phyloP scores from a whole-genome alignment of 352 stramenopile genomes.

The Globisporangium yorkense region DNA sequence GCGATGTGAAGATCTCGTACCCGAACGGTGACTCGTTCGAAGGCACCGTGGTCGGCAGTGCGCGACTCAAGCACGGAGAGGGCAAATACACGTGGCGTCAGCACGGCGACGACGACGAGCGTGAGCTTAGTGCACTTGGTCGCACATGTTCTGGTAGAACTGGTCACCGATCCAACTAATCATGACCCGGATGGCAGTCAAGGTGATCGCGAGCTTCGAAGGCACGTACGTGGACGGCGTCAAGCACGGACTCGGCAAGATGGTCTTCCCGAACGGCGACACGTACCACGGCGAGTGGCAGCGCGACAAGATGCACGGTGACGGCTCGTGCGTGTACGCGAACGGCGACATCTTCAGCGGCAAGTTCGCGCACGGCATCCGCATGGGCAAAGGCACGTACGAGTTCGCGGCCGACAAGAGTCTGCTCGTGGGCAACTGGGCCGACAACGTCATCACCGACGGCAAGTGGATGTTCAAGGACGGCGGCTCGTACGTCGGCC shows the following conservation, averaged over 20 bases:
- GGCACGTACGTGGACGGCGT: constrained; percentile 82
- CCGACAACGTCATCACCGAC: constrained; percentile 78
- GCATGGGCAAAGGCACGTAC: constrained; percentile 85
- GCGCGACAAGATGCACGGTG: constrained; percentile 77
- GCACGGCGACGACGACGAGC: constrained; percentile 51
- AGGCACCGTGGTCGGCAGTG: constrained; percentile 59
- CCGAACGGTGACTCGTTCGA: constrained; percentile 89
- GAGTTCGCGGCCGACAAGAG: constrained; percentile 82
- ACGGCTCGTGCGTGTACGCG: constrained; percentile 90
- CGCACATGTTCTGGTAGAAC: background rate
- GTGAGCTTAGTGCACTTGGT: constrained; percentile 13
- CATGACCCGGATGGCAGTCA: constrained; percentile 17
- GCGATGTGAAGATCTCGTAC: constrained; percentile 87
- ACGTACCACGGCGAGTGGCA: constrained; percentile 89
- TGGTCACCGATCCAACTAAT: background rate
- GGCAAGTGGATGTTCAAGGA: constrained; percentile 92
- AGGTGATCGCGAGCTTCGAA: constrained; percentile 75
- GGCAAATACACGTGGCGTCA: constrained; percentile 88
- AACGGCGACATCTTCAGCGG: constrained; percentile 91
- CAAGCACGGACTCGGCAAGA: constrained; percentile 87
- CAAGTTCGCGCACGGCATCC: constrained; percentile 74
- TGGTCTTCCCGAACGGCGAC: constrained; percentile 89
- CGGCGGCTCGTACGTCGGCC: constrained; percentile 71
- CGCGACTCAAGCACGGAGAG: constrained; percentile 79
- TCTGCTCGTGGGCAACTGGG: constrained; percentile 84